Conservation (phyloP, 139 green algal genomes). For the Marvania coccoides region DNA sequence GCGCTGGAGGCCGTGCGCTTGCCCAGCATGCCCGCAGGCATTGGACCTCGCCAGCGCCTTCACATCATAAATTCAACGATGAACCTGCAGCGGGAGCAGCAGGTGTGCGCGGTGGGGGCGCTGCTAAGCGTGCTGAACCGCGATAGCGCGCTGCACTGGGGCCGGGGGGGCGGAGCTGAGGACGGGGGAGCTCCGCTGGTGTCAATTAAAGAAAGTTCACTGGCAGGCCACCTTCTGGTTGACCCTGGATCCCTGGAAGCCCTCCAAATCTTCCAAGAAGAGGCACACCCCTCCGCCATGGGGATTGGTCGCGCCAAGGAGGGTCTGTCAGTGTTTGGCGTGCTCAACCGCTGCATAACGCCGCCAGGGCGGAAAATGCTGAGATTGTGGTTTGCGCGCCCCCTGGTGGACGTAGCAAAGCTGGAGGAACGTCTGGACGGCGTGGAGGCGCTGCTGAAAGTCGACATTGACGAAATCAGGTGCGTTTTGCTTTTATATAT, state of each 20-base stretch:
- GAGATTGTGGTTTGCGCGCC: constrained; percentile 70
- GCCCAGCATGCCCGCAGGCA: neutral
- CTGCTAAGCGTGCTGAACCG: constrained; percentile 39
- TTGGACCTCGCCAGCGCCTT: constrained; percentile 5
- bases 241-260: constrained; percentile 45
- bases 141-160: constrained; percentile 4
- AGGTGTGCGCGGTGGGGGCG: constrained; percentile 46
- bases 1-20: constrained; percentile 13
- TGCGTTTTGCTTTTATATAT: too few species aligned
- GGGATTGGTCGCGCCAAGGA: constrained; percentile 82
- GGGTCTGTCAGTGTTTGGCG: constrained; percentile 75
- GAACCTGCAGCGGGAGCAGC: constrained; percentile 12
- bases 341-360: constrained; percentile 64
- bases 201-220: neutral
- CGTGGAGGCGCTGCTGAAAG: constrained; percentile 41
- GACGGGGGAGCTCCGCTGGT: neutral
- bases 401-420: constrained; percentile 58
- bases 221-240: constrained; percentile 11
- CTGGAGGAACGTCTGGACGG: constrained; percentile 52
- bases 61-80: constrained; percentile 24
- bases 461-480: neutral
- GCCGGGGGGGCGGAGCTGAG: neutral
- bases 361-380: constrained; percentile 48
- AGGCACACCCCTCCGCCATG: constrained; percentile 79
- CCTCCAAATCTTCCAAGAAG: constrained; percentile 63